Evolutionary conservation across 2,329 filamentous ascomycete genomes (phyloP).

Genomic region (Waltergamsia citrina): DNA sequence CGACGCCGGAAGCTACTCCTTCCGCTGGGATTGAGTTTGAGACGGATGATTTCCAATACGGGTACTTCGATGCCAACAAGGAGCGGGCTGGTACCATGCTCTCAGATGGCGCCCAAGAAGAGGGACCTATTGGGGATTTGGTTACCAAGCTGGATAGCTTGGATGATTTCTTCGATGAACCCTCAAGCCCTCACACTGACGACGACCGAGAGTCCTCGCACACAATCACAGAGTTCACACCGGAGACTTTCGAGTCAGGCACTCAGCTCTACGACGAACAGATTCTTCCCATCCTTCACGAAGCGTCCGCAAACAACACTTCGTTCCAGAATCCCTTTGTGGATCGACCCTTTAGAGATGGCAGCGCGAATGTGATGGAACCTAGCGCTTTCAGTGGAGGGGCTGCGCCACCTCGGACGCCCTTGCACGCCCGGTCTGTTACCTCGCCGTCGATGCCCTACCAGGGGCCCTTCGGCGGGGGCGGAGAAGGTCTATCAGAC

Average conservation of each 20-base stretch:
- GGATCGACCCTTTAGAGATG: conserved; percentile 58
- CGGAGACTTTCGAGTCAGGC: conserved; percentile 60
- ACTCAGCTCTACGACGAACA: conserved; percentile 89
- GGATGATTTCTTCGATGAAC: conserved; percentile 74
- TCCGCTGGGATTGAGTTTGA: conserved; percentile 91
- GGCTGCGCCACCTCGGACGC: conserved; percentile 42
- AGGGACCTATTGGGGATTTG: conserved; percentile 65
- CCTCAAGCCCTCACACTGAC: conserved; percentile 45
- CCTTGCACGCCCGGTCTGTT: conserved; percentile 70
- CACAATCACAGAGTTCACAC: conserved; percentile 55
- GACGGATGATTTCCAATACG: conserved; percentile 75
- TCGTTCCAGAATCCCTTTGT: conserved; percentile 86
- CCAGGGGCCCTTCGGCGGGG: conserved; percentile 44
- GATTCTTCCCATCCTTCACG: conserved; percentile 80
- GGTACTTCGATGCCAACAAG: conserved; percentile 56
- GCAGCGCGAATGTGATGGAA: conserved; percentile 53
- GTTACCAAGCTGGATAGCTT: conserved; percentile 71
- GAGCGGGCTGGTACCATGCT: conserved; percentile 87
- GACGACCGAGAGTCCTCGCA: conserved; percentile 52
- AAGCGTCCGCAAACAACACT: conserved; percentile 62
- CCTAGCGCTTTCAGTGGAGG: conserved; percentile 46
- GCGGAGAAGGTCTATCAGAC: conserved; percentile 59
- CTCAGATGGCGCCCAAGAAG: conserved; percentile 70
- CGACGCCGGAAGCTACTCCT: conserved; percentile 47
- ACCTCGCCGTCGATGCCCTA: conserved; percentile 66